Evolutionary conservation across 73 alveolate species (phyloP), one percentile per base, ranked within the genome.

Genomic region (Stentor coeruleus): DNA sequence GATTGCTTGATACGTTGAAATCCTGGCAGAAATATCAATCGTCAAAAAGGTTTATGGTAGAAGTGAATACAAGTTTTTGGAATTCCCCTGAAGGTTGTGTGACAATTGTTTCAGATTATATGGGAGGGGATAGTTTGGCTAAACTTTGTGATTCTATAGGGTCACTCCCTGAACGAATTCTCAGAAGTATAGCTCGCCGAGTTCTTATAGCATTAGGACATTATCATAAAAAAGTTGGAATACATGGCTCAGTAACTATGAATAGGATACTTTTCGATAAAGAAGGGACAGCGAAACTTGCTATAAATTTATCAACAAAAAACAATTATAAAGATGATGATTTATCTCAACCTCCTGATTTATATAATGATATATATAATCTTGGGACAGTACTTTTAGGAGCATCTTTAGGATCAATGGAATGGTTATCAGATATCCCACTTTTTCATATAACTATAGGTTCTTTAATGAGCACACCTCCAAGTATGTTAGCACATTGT

Each of bases 61-160:
- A 60, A 30, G 81, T 84, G 38, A 80, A 75, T 28, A 76, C 83
- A n/a, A 84, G 86, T 31, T 74, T 40, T 40, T 84, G 90, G 90
- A 84, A 84, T 59, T 74, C 90, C 31, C 90, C 90, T 57, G 90
- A 84, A 77, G 90, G 90, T 39, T 74, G 84, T 26, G 90, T 84
- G 1, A 75, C 85, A 0, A 3, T 84, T 0, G 39, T 84, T 3
- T 28, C 77, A 60, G 90, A 84, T 1, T 84, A 77, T 55, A 6
- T 40, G 59, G 38, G 74, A 3, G 86, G 74, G 38, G 90, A 86
- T 2, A 57, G 73, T 57, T 57, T 57, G 39, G 74, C 30, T 55
- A 75, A 84, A 41, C 40, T 84, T 35, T 35, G 75, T 41, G 90
- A 74, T 26, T 40, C 86, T 58, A 59, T 74, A 2, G 90, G 90